Conservation (phyloP, 345 rosid species). For the Turritis glabra region DNA sequence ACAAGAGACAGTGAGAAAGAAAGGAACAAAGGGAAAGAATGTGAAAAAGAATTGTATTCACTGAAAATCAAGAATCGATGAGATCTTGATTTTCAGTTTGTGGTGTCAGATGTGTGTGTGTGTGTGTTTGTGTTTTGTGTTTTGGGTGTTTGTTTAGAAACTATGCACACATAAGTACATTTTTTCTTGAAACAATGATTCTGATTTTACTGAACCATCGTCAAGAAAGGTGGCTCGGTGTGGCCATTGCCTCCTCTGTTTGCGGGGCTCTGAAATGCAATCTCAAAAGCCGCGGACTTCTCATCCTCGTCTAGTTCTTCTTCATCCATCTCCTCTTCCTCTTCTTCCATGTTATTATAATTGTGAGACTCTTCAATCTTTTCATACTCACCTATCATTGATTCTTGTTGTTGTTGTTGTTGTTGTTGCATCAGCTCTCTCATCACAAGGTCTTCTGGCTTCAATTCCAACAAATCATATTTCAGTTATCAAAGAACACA, state of each 20-base stretch:
- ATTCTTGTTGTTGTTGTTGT: constrained; percentile 42
- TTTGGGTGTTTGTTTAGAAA: constrained; percentile 39
- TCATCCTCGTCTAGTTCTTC: constrained; percentile 51
- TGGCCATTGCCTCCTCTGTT: constrained; percentile 62
- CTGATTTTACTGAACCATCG: constrained; percentile 57
- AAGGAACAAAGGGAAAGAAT: constrained; percentile 24
- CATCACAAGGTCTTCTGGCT: constrained; percentile 87
- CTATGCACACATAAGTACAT: constrained; percentile 50
- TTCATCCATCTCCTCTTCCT: constrained; percentile 44
- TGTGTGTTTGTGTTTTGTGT: not conserved
- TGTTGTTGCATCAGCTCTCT: constrained; percentile 54
- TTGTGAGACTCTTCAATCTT: constrained; percentile 50
- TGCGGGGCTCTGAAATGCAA: constrained; percentile 52
- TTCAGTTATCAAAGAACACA: constrained; percentile 39
- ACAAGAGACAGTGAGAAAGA: constrained; percentile 21
- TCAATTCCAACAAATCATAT: constrained; percentile 51
- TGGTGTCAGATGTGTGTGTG: constrained; percentile 38
- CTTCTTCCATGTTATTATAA: constrained; percentile 42
- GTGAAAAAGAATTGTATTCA: constrained; percentile 38
- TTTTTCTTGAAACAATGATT: constrained; percentile 17
- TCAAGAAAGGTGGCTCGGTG: constrained; percentile 50
- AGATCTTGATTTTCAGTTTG: constrained; percentile 20
- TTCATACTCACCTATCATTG: constrained; percentile 50
- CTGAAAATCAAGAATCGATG: constrained; percentile 24
- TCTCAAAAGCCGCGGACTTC: constrained; percentile 54